Evolutionary conservation across 257 asterid species (phyloP).

Genomic region (Salvia rosmarinus): DNA sequence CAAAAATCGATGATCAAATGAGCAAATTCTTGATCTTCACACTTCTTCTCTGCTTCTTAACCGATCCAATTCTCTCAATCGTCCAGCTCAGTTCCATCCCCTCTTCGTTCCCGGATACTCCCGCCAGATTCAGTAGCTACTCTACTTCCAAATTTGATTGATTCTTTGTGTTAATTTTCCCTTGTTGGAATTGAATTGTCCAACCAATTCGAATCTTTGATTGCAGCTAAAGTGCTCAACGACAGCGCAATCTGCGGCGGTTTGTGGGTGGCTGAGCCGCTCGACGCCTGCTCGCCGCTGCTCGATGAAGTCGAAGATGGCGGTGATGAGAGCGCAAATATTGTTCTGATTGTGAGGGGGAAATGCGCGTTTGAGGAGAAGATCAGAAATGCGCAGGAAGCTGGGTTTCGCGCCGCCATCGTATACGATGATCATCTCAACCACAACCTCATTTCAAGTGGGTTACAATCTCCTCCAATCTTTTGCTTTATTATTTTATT

Average conservation of each 20-base stretch:
- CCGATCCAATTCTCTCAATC: conserved; percentile 28
- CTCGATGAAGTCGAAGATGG: conserved; percentile 24
- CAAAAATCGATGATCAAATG: conserved; percentile 31
- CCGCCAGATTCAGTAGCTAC: conserved; percentile 38
- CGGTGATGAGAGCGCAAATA: not conserved
- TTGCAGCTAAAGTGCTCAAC: conserved; percentile 26
- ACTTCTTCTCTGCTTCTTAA: conserved; percentile 27
- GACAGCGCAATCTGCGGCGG: conserved; percentile 34
- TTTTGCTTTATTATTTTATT: not conserved
- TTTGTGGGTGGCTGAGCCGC: conserved; percentile 39
- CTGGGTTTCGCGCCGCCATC: conserved; percentile 41
- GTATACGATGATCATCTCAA: conserved; percentile 38
- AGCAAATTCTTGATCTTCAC: conserved; percentile 25
- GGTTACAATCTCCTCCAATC: too few relatives aligned
- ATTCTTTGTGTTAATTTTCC: not conserved
- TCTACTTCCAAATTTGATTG: not conserved
- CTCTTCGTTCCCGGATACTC: conserved; percentile 37
- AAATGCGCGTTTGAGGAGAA: conserved; percentile 43
- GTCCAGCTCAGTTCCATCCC: conserved; percentile 32
- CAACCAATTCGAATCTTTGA: not conserved
- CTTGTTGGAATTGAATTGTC: not conserved
- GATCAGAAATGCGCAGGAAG: conserved; percentile 42
- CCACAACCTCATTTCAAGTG: conserved; percentile 38
- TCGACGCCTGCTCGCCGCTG: conserved; percentile 38
- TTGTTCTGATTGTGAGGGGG: conserved; percentile 42